Conservation (phyloP, 768 basidiomycete species). For the Guyanaporus albipodus region DNA sequence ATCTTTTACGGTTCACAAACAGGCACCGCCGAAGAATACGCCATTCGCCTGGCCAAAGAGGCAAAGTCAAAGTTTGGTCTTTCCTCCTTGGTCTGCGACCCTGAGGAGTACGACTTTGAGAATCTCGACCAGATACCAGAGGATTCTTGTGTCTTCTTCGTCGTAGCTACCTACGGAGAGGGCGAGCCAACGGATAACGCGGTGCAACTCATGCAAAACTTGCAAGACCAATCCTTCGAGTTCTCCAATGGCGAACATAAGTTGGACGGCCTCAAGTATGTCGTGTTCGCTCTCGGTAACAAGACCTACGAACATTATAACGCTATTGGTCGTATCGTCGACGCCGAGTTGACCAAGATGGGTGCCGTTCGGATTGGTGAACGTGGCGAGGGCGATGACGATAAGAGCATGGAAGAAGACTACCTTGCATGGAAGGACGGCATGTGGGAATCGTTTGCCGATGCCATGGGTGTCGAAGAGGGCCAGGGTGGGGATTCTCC, state of each 20-base stretch:
- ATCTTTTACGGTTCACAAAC: constrained; percentile 99
- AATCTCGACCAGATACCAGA: constrained; percentile 89
- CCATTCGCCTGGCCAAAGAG: constrained; percentile 96
- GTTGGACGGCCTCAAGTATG: constrained; percentile 86
- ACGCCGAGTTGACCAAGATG: constrained; percentile 67
- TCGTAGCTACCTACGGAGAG: constrained; percentile 98
- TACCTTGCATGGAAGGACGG: constrained; percentile 98
- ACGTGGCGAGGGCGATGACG: constrained; percentile 95
- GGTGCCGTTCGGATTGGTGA: constrained; percentile 84
- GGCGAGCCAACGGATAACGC: constrained; percentile 99
- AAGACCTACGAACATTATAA: constrained; percentile 97
- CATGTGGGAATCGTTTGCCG: constrained; percentile 92
- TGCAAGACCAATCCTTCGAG: constrained; percentile 82
- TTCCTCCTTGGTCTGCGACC: constrained; percentile 94
- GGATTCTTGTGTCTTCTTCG: constrained; percentile 87
- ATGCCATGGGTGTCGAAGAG: constrained; percentile 84
- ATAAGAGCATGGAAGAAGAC: constrained; percentile 99
- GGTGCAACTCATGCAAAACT: constrained; percentile 88
- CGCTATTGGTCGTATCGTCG: constrained; percentile 77
- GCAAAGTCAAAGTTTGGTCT: constrained; percentile 95
- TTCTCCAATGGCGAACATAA: constrained; percentile 77
- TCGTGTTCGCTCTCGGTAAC: constrained; percentile 91
- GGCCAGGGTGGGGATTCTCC: constrained; percentile 93
- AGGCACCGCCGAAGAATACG: constrained; percentile 97
- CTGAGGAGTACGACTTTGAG: constrained; percentile 98